Base-by-base conservation (phyloP, 345 rosid genomes). In the Euphorbia pulcherrima region DNA sequence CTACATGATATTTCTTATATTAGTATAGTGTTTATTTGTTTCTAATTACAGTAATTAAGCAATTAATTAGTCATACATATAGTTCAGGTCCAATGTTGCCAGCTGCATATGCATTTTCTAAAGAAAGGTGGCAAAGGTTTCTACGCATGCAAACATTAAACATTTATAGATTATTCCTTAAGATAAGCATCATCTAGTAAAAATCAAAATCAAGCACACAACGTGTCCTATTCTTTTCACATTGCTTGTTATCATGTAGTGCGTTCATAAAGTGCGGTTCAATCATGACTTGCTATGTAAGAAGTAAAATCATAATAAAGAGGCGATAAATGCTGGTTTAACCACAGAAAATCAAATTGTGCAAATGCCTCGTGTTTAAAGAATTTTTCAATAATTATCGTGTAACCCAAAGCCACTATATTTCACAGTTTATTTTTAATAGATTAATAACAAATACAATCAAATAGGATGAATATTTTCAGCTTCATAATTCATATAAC, bases 111-210 rank as follows among this genome's bases (percentile, higher is more conserved):
- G 50, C 47, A 44, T 44, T 24, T 62, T 8, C 74, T 61, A 62
- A 61, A 62, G 30, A 24, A 35, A 70, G 39, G 37, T 27, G 26
- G 47, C 57, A 30, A 61, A 35, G 16, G 41, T 10, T 39, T 50
- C 17, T 47, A 69, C 58, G 63, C 72, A 30, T 69, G 24, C 29
- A 24, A 21, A n/a, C 2, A 11, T 44, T 18, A 33, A 29, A 40
- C 54, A 60, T 35, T 48, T 69, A 48, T 60, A 16, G 61, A 46
- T 64, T 64, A 70, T 62, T 70, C 62, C 57, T 52, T 37, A 27
- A 51, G 61, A 70, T 61, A 61, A 53, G 67, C 44, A 18, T 67
- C 20, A 33, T 20, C 16, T 7, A 57, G 27, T 16, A 68, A 44
- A 41, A 7, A 53, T 8, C 29, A 30, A 52, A 51, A 5, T 9